These are phyloP conservation scores for Postia placenta DNA, from an alignment of 768 basidiomycete species.

Conservation along the genomic window DNA sequence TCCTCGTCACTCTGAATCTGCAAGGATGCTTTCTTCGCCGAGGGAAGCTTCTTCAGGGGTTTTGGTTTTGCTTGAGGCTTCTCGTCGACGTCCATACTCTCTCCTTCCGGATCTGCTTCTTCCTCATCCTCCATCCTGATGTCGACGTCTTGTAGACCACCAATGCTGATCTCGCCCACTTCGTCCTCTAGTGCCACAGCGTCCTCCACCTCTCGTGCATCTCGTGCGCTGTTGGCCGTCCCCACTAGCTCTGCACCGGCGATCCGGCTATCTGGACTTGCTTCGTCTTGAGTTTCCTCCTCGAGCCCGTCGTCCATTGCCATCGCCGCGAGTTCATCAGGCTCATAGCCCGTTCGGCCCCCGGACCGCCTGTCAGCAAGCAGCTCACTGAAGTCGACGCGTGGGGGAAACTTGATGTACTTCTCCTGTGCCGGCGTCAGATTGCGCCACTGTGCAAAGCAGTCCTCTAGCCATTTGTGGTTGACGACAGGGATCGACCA, in stretches of 20 bases:
- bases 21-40: neutral
- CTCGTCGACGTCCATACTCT: neutral
- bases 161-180: conserved; percentile 12
- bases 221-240: conserved; percentile 18
- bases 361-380: conserved; percentile 27
- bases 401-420: conserved; percentile 64
- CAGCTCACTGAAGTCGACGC: conserved; percentile 53
- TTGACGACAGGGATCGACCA: conserved; percentile 89
- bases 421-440: conserved; percentile 58
- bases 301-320: conserved; percentile 14
- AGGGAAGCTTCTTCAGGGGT: too few relatives aligned
- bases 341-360: conserved; percentile 19
- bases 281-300: too few relatives aligned
- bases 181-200: conserved; percentile 12
- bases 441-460: conserved; percentile 73
- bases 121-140: conserved; percentile 19
- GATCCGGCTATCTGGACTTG: too few relatives aligned
- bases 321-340: conserved; percentile 23
- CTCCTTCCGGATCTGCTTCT: conserved; percentile 2
- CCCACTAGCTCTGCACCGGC: conserved; percentile 4
- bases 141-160: conserved; percentile 6
- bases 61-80: neutral
- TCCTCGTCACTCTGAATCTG: too few relatives aligned
- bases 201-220: conserved; percentile 24
- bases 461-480: conserved; percentile 90